Percentiles rank a stretch among this genome's conserved stretches.
Evolutionary conservation across 306 rosid species (phyloP).

Genomic region (Sechiopsis laciniata): DNA sequence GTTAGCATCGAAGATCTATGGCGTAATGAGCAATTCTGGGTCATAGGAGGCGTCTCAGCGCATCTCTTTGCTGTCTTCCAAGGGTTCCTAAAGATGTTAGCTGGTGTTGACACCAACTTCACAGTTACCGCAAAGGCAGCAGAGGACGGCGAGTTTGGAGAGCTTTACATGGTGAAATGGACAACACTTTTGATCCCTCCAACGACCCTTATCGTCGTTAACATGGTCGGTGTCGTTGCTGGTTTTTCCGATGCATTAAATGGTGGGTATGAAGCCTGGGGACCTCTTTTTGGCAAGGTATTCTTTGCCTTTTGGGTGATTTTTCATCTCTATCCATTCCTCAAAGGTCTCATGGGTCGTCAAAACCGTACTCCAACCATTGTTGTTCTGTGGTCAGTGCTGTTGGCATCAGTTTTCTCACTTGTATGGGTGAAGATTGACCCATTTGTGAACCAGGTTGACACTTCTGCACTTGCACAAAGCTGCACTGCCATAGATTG

Average conservation of each 20-base stretch:
- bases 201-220: slow-evolving; percentile 67
- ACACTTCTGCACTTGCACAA: slow-evolving; percentile 42
- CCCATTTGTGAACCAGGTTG: slow-evolving; percentile 70
- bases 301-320: slow-evolving; percentile 96
- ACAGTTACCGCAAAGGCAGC: slow-evolving; percentile 87
- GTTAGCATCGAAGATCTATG: slow-evolving; percentile 74
- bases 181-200: slow-evolving; percentile 93
- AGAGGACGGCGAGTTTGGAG: slow-evolving; percentile 79
- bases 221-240: slow-evolving; percentile 90
- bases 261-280: slow-evolving; percentile 95
- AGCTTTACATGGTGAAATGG: slow-evolving; percentile 86
- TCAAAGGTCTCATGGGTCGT: slow-evolving; percentile 98
- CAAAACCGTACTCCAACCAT: slow-evolving; percentile 92
- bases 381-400: slow-evolving; percentile 88
- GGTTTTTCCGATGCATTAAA: slow-evolving; percentile 93
- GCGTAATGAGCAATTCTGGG: slow-evolving; percentile 99
- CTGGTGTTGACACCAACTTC: slow-evolving; percentile 91
- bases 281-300: slow-evolving; percentile 87
- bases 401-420: slow-evolving; percentile 89
- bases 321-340: slow-evolving; percentile 91
- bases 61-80: slow-evolving; percentile 96
- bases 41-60: slow-evolving; percentile 94
- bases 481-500: slow-evolving; percentile 81
- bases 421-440: slow-evolving; percentile 87
- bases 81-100: slow-evolving; percentile 83